These are phyloP conservation scores for Gardenia jasminoides DNA, from an alignment of 257 asterid genomes.

Conservation along the genomic window DNA sequence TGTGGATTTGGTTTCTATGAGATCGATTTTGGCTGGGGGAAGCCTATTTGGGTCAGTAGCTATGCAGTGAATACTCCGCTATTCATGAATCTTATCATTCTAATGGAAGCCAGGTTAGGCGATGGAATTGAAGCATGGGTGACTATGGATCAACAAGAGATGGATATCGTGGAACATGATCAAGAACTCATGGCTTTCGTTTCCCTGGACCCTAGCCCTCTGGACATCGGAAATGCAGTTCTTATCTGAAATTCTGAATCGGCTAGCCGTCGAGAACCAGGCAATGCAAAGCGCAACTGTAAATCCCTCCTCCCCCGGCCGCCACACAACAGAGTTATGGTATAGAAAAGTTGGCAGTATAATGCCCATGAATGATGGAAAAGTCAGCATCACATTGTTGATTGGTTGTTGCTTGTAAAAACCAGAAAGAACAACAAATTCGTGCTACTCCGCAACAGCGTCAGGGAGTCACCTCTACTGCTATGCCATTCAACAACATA, in stretches of 20 bases:
- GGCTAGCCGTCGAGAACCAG: background rate
- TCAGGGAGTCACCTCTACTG: too few species aligned
- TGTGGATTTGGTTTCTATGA: conserved; percentile 66
- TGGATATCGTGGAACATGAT: conserved; percentile 38
- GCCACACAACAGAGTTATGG: background rate
- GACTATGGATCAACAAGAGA: conserved; percentile 65
- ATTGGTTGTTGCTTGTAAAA: background rate
- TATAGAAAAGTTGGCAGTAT: background rate
- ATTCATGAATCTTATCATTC: conserved; percentile 56
- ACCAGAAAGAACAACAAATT: too few species aligned
- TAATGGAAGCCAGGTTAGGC: conserved; percentile 53
- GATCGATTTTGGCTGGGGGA: conserved; percentile 81
- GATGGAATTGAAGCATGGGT: conserved; percentile 89
- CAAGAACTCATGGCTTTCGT: conserved; percentile 41
- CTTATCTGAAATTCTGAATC: background rate
- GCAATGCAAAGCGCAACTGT: background rate
- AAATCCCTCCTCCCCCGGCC: background rate
- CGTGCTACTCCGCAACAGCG: too few species aligned
- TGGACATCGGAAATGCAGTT: conserved; percentile 9
- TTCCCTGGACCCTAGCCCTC: conserved; percentile 53
- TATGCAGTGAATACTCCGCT: conserved; percentile 42
- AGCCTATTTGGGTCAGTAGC: conserved; percentile 68
- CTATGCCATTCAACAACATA: too few species aligned
- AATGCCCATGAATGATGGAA: background rate
- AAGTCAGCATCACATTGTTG: background rate